These are phyloP conservation scores for Saprolegnia diclina DNA, from an alignment of 352 stramenopile genomes.

Conservation along the genomic window DNA sequence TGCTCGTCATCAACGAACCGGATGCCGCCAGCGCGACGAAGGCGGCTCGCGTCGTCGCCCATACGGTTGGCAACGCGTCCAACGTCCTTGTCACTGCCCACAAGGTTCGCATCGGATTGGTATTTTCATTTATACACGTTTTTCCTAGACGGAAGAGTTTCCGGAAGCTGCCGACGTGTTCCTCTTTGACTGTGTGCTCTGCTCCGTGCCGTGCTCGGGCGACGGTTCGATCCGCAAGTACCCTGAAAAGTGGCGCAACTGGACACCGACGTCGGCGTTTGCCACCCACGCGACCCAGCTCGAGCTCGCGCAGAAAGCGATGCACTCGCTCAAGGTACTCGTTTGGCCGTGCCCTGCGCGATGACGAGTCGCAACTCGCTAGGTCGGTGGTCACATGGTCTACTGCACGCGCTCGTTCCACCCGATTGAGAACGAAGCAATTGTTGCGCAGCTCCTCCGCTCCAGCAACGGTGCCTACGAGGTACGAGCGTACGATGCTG, in stretches of 20 bases:
- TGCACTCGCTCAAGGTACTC: slow-evolving; percentile 26
- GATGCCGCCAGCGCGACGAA: slow-evolving; percentile 48
- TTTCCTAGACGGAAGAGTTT: slow-evolving; percentile 38
- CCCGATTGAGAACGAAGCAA: slow-evolving; percentile 77
- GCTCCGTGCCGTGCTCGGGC: slow-evolving; percentile 68
- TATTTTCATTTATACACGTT: no score
- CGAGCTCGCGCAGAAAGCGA: slow-evolving; percentile 66
- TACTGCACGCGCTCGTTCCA: slow-evolving; percentile 80
- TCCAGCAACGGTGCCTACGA: slow-evolving; percentile 47
- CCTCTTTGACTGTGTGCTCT: slow-evolving; percentile 72
- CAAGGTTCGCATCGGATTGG: no score
- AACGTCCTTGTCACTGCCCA: slow-evolving; percentile 60
- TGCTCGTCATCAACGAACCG: slow-evolving; percentile 70
- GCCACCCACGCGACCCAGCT: slow-evolving; percentile 64
- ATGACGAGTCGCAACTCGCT: slow-evolving; percentile 31
- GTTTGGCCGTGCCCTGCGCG: not conserved
- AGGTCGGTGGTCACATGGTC: slow-evolving; percentile 46
- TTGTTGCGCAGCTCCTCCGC: slow-evolving; percentile 69
- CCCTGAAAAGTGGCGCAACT: slow-evolving; percentile 75
- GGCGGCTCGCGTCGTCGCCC: slow-evolving; percentile 47
- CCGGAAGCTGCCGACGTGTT: slow-evolving; percentile 30
- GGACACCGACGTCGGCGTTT: slow-evolving; percentile 47
- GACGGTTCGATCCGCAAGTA: slow-evolving; percentile 74
- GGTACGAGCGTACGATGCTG: not conserved
- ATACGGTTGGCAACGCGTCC: slow-evolving; percentile 46